These are phyloP conservation scores for Dactylonectria macrodidyma DNA, from an alignment of 2,329 filamentous ascomycete genomes.

Conservation along the genomic window DNA sequence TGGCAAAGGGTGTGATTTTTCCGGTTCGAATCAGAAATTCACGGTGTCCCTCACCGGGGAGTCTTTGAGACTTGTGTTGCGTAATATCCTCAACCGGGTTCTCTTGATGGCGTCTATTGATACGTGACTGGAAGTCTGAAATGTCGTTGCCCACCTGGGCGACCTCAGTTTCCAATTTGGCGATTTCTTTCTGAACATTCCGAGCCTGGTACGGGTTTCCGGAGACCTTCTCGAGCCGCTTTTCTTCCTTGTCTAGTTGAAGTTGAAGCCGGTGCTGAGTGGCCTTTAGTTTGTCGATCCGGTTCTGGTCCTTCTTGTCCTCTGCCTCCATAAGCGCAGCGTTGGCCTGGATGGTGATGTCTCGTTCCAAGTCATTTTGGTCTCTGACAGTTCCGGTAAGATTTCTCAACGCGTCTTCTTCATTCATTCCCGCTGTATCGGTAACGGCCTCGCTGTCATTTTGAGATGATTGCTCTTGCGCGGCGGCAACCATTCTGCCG, in stretches of 20 bases:
- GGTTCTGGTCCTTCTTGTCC: slow-evolving; percentile 73
- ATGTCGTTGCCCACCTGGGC: slow-evolving; percentile 79
- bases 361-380: slow-evolving; percentile 91
- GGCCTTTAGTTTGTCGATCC: slow-evolving; percentile 72
- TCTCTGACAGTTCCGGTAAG: slow-evolving; percentile 81
- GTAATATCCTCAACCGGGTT: slow-evolving; percentile 59
- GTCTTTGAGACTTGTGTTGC: slow-evolving; percentile 67
- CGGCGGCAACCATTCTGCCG: slow-evolving; percentile 50
- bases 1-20: slow-evolving; percentile 97
- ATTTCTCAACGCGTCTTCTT: slow-evolving; percentile 72
- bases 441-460: slow-evolving; percentile 26
- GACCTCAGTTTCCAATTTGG: slow-evolving; percentile 76
- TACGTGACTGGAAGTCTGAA: slow-evolving; percentile 83
- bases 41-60: slow-evolving; percentile 86
- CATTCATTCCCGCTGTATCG: slow-evolving; percentile 60
- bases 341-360: slow-evolving; percentile 79
- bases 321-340: slow-evolving; percentile 73
- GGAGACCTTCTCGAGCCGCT: slow-evolving; percentile 60
- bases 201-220: slow-evolving; percentile 66
- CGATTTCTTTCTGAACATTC: slow-evolving; percentile 76
- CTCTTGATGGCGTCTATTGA: slow-evolving; percentile 79
- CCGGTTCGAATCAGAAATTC: slow-evolving; percentile 95
- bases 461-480: slow-evolving; percentile 45
- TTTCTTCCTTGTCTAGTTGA: slow-evolving; percentile 72
- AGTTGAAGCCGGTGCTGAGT: slow-evolving; percentile 72